phyloP scores from a whole-genome alignment of 1,284 basidiomycete genomes.

The Anthracocystis walkeri region DNA sequence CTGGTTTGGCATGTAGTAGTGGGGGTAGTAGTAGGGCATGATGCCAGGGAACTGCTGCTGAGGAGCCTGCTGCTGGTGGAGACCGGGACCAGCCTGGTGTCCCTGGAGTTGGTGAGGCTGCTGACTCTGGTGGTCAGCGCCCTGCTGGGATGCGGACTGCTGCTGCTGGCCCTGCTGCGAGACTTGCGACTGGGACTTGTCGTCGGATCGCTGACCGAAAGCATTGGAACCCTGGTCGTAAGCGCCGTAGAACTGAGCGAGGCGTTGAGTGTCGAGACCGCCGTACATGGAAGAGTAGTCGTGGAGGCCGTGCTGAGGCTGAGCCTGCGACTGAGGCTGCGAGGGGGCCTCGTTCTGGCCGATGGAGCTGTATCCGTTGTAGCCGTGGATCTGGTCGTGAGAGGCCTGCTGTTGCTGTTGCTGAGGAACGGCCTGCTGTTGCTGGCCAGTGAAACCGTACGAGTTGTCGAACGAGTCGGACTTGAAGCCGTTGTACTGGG shows the following conservation, averaged over 20 bases:
- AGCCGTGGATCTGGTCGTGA: conserved; percentile 53
- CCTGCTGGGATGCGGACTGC: conserved; percentile 47
- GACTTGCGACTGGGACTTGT: conserved; percentile 46
- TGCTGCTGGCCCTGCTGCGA: conserved; percentile 49
- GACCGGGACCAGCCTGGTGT: conserved; percentile 51
- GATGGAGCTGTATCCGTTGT: conserved; percentile 54
- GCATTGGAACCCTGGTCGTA: conserved; percentile 60
- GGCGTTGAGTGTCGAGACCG: conserved; percentile 62
- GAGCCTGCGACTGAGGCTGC: conserved; percentile 38
- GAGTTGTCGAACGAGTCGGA: conserved; percentile 52
- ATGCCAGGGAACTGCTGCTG: conserved; percentile 66
- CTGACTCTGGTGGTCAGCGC: conserved; percentile 36
- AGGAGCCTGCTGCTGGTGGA: conserved; percentile 60
- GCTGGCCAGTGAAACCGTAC: conserved; percentile 49
- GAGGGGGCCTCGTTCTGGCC: conserved; percentile 38
- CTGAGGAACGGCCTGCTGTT: conserved; percentile 21
- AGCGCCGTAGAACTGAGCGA: conserved; percentile 61
- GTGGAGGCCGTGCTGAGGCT: conserved; percentile 51
- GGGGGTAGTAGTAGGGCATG: conserved; percentile 69
- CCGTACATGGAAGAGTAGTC: conserved; percentile 64
- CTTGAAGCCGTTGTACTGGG: conserved; percentile 52
- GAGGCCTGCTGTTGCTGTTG: conserved; percentile 39
- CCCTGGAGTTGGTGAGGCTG: conserved; percentile 44
- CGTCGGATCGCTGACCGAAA: conserved; percentile 52
- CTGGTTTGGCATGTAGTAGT: conserved; percentile 69